These are phyloP conservation scores for Citrus trifoliata DNA, from an alignment of 345 rosid species.

Conservation along the genomic window DNA sequence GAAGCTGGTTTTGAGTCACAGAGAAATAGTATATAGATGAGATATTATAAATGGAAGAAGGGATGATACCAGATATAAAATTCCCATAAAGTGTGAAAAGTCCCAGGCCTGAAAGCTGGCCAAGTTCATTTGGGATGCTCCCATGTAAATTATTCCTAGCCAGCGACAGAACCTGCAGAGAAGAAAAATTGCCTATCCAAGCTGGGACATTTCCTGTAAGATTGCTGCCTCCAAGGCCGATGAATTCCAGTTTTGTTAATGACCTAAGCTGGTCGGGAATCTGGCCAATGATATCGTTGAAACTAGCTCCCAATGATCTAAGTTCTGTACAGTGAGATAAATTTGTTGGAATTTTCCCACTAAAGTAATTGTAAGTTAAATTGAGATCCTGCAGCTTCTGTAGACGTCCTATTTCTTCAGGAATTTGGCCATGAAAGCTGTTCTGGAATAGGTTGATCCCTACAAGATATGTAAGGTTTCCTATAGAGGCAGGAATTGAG, in stretches of 20 bases:
- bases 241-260: not conserved
- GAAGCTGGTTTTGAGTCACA: conserved; percentile 17
- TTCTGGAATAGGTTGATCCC: conserved; percentile 13
- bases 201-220: conserved; percentile 23
- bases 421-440: conserved; percentile 16
- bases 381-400: conserved; percentile 8
- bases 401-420: conserved; percentile 11
- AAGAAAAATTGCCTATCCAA: conserved; percentile 30
- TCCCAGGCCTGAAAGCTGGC: conserved; percentile 1
- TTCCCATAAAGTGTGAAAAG: conserved; percentile 8
- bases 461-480: conserved; percentile 23
- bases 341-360: conserved; percentile 12
- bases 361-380: conserved; percentile 9
- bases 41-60: conserved; percentile 16
- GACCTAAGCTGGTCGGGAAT: conserved; percentile 15
- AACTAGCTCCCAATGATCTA: not conserved
- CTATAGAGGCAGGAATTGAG: conserved; percentile 19
- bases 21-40: conserved; percentile 8
- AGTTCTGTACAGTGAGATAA: conserved; percentile 12
- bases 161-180: not conserved
- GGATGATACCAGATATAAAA: not conserved
- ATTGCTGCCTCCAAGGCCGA: not conserved
- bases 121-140: conserved; percentile 20
- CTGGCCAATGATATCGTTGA: conserved; percentile 9
- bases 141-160: not conserved